These are phyloP conservation scores for Colletotrichum sp. DNA, from an alignment of 2,329 filamentous ascomycete genomes.

Conservation along the genomic window DNA sequence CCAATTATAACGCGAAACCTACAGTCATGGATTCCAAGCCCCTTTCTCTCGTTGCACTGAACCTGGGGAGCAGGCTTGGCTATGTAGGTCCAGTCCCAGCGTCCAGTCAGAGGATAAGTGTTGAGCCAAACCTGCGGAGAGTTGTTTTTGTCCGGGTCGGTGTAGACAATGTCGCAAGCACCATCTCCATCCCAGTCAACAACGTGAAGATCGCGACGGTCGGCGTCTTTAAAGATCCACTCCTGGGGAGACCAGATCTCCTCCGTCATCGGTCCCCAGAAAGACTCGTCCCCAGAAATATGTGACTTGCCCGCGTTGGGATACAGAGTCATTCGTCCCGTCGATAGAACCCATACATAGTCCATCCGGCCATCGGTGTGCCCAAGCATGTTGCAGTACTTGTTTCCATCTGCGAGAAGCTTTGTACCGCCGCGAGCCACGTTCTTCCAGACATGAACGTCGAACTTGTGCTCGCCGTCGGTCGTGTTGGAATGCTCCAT, in stretches of 20 bases:
- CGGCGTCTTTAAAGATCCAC: conserved; percentile 18
- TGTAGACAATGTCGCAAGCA: conserved; percentile 34
- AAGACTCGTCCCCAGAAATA: conserved; percentile 3
- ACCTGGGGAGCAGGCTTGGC: conserved; percentile 4
- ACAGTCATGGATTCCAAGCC: conserved; percentile 28
- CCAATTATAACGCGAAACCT: rapidly evolving
- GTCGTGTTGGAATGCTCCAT: conserved; percentile 2
- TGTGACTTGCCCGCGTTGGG: not conserved
- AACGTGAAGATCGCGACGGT: conserved; percentile 32
- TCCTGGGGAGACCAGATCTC: conserved; percentile 16
- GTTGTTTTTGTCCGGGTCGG: conserved; percentile 28
- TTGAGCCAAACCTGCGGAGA: conserved; percentile 30
- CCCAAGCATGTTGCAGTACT: conserved; percentile 24
- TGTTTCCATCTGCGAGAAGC: conserved; percentile 17
- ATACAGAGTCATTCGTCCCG: conserved; percentile 3
- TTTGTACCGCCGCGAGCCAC: conserved; percentile 19
- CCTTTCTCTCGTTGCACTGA: conserved; percentile 28
- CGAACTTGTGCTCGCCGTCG: not conserved
- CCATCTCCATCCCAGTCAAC: conserved; percentile 43
- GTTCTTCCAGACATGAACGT: conserved; percentile 18
- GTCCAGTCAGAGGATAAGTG: conserved; percentile 2
- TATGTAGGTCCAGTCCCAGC: not conserved
- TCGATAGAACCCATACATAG: conserved; percentile 10
- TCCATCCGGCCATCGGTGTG: conserved; percentile 4
- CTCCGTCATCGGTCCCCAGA: not conserved